Evolutionary conservation across 2,329 filamentous ascomycete species (phyloP), one percentile per base, ranked within the genome.

Genomic region (Cladophialophora bantiana): DNA sequence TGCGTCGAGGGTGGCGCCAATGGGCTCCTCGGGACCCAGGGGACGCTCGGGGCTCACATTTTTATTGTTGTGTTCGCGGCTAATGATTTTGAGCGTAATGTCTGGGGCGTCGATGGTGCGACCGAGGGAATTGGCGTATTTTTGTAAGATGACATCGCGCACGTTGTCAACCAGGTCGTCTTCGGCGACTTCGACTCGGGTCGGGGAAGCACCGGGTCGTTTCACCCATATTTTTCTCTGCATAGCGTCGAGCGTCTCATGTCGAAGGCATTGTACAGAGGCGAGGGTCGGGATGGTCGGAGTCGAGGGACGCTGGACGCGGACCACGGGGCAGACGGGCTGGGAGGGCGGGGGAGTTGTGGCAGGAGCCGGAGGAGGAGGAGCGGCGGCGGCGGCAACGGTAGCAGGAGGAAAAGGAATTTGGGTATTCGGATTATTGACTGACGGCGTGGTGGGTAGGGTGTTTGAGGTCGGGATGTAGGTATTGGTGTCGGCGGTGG

Each of bases 161-260:
- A 97, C 90, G 79, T 97, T 94, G 78, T 99, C 95, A 65, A 98
- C 94, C 73, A 98, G 82, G 75, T 97, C 93, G 74, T 96, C 93
- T 74, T 96, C 91, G 73, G 88, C 85, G 74, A 96, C 91, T 68
- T 90, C 88, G 63, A 99, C 90, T 74, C 95, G 84, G 13, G 95
- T 99, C 45, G 94, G 89, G 64, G 94, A 97, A 66, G 89, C 91
- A 71, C 90, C 86, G 20, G 91, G 91, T 74, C 94, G 87, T 83
- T 91, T 95, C 76, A 98, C 94, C 95, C 95, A 99, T 74, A 98
- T 89, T 84, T 96, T 97, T 77, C 92, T 78, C 60, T 75, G 73
- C 65, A 78, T 73, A 61, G 61, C 73, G 78, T 79, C 81, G 60
- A 77, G 77, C 48, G 48, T 59, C 61, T 61, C 70, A 73, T 72